Evolutionary conservation across 306 rosid genomes (phyloP), one percentile per base, ranked within the genome.

Genomic region (Cicer yamashitae): DNA sequence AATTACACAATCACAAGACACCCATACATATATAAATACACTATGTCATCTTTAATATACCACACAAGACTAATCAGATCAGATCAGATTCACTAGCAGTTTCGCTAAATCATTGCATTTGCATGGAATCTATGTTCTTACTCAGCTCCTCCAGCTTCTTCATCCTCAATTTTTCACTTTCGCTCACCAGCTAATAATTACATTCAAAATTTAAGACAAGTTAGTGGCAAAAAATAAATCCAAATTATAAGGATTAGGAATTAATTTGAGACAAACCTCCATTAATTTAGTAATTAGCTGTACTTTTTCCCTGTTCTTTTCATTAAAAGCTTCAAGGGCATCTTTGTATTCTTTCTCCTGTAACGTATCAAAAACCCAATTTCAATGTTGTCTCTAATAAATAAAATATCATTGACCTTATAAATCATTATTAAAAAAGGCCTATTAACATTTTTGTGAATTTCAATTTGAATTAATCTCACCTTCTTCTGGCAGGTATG

Each of bases 101-200:
- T 43, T 64, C 77, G 73, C 75, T 70, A 45, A 70, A 59, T 84
- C 88, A 87, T 67, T 90, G 89, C 82, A 94, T 11, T 67, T 90
- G 89, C 84, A 94, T 15, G 17, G 96, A 87, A 71, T 94, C 97
- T 71, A 91, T 71, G 90, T 94, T 88, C 96, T 94, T 94, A 84
- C 97, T 91, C 89, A 94, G 94, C 94, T 94, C 98, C 88, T 94
- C 98, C 87, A 94, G 92, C 90, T 91, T 94, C 96, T 94, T 94
- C 97, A 94, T 87, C 94, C 98, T 91, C 96, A 83, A 10, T 87
- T 82, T 88, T 82, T 94, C 98, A 74, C 98, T 94, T 83, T 94
- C 98, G 5, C 89, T 14, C 73, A 86, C 89, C 84, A 86, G 50
- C 89, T 86, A 61, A 71, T 86, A 67, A 71, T 58, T 53, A 87